Conservation (phyloP, 108 stramenopile genomes). For the Cyclotella cryptica region DNA sequence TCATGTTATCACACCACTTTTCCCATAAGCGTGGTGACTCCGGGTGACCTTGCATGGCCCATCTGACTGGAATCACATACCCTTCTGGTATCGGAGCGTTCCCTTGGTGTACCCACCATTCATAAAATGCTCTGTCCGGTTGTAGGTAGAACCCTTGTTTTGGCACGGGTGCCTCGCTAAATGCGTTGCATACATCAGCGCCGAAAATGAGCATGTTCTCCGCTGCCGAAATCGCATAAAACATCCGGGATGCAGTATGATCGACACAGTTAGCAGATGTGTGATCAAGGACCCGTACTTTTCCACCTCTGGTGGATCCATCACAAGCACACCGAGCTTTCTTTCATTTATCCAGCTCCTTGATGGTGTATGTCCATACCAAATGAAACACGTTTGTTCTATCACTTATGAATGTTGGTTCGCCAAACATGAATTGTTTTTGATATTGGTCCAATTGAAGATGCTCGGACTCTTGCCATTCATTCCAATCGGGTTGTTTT, state of each 20-base stretch:
- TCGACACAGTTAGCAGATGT: constrained; percentile 25
- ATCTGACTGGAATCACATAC: background rate
- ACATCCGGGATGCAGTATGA: constrained; percentile 7
- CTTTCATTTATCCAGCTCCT: background rate
- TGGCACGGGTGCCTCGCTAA: too few relatives aligned
- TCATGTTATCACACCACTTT: background rate
- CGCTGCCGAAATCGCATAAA: background rate
- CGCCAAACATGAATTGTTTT: background rate
- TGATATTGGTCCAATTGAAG: background rate
- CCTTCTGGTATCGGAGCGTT: background rate
- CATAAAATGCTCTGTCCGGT: background rate
- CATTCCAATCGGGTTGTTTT: background rate
- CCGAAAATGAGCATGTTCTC: constrained; percentile 16
- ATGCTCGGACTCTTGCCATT: background rate
- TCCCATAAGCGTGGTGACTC: constrained; percentile 4
- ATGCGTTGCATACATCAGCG: background rate
- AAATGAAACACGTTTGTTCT: background rate
- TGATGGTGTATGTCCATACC: constrained; percentile 5
- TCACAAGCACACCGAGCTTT: constrained; percentile 3
- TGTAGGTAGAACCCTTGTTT: background rate
- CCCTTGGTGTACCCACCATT: constrained; percentile 7
- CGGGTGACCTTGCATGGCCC: constrained; percentile 8
- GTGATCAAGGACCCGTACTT: constrained; percentile 3
- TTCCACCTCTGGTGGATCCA: background rate
- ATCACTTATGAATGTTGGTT: background rate